Evolutionary conservation across 495 filamentous ascomycete genomes (phyloP), one percentile per base, ranked within the genome.

Genomic region (Podospora tetraspora): DNA sequence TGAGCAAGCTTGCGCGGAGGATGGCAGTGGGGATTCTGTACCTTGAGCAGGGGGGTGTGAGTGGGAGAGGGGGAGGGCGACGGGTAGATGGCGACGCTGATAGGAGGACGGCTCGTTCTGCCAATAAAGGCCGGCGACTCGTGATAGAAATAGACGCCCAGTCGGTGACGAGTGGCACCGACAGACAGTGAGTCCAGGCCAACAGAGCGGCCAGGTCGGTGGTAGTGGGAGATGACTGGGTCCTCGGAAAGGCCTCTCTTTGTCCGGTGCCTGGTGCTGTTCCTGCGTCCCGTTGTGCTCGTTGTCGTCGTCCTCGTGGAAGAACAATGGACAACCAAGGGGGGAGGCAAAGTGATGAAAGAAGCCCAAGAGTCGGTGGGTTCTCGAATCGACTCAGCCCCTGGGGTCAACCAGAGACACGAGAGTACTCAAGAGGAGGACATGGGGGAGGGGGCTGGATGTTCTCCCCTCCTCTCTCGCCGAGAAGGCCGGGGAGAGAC

Each of bases 121-220:
- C 74, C 77, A 79, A 78, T 78, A 70, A 70, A 72, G 72, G 60
- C 67, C 61, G 66, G 72, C 73, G 73, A 75, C 72, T 74, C 72
- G 73, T 68, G 76, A 76, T 73, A 74, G 64, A 72, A 72, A 74
- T 79, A 79, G 77, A 75, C 77, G 77, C 77, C 76, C 73, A 71
- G 52, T 66, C 62, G 71, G 71, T 71, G 71, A 74, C 69, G 67
- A 68, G 68, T 62, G 69, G 59, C 66, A 62, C 65, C 71, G 65
- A 68, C 62, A 75, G 65, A 68, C 62, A 75, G 75, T 66, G 57
- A 63, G 30, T 71, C 70, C 69, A 68, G 75, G 72, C 74, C 74
- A 60, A 61, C 52, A 70, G 68, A 71, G 71, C 67, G 75, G 61
- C 73, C 72, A 64, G 25, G 25, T 25, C 25, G 25, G 59, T 64